Conservation (phyloP, 192 early-diverging fungal species). For the Entomortierella chlamydospora region DNA sequence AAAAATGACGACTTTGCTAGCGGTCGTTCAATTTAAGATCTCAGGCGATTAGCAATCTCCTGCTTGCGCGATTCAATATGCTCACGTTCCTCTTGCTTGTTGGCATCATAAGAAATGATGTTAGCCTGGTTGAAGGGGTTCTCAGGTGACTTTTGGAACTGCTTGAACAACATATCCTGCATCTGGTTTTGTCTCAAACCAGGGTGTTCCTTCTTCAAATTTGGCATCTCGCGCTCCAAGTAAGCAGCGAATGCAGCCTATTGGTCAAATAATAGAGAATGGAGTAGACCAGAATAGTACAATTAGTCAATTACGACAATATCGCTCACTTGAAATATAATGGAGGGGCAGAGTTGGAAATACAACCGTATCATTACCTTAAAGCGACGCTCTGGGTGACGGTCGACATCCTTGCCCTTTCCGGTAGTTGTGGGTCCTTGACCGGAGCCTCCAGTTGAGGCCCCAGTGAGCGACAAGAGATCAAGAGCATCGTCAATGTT, state of each 20-base stretch:
- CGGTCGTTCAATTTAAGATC: conserved; percentile 36
- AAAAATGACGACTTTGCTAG: background rate
- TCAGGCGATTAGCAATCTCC: conserved; percentile 64
- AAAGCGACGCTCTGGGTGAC: conserved; percentile 89
- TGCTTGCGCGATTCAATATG: conserved; percentile 61
- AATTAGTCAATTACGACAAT: too few species aligned
- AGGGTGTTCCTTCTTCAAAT: conserved; percentile 84
- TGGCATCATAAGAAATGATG: conserved; percentile 78
- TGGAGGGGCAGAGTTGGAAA: too few species aligned
- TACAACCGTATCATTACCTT: conserved; percentile 51
- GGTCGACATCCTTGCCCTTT: conserved; percentile 73
- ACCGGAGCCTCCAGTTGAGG: conserved; percentile 24
- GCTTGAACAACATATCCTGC: conserved; percentile 85
- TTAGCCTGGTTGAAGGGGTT: conserved; percentile 84
- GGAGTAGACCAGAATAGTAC: too few species aligned
- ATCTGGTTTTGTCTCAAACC: conserved; percentile 81
- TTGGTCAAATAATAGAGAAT: background rate
- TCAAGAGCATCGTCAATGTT: conserved; percentile 91
- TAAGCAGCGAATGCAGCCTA: conserved; percentile 76
- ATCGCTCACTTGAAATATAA: too few species aligned
- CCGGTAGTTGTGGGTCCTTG: conserved; percentile 31
- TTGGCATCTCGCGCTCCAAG: conserved; percentile 77
- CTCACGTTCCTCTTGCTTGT: conserved; percentile 65
- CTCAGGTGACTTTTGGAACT: conserved; percentile 80
- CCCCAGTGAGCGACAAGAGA: conserved; percentile 62